Percentiles rank a stretch among this genome's conserved stretches.
phyloP scores from a whole-genome alignment of 768 basidiomycete species.

The Lactarius pseudohatsudake region DNA sequence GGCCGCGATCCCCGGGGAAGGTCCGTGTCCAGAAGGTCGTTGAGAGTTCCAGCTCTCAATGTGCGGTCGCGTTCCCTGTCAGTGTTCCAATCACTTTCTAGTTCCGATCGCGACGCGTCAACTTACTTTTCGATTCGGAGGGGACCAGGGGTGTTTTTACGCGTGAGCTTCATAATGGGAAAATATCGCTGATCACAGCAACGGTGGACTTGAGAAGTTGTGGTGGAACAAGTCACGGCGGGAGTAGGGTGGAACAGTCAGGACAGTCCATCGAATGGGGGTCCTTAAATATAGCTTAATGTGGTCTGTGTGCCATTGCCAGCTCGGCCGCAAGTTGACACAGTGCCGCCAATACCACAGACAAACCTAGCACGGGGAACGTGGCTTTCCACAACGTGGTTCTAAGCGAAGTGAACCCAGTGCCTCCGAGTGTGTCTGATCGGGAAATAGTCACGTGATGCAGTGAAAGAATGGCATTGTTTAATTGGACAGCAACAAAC shows the following conservation, averaged over 20 bases:
- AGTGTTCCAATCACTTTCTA: background rate
- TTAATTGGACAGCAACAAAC: background rate
- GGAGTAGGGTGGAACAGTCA: background rate
- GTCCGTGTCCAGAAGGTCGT: background rate
- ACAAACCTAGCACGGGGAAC: background rate
- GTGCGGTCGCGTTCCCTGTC: slow-evolving; percentile 12
- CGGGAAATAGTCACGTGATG: background rate
- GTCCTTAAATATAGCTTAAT: slow-evolving; percentile 7
- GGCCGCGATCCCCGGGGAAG: slow-evolving; percentile 8
- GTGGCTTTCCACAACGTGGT: background rate
- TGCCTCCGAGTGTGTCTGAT: slow-evolving; percentile 2
- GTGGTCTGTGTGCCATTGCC: slow-evolving; percentile 1
- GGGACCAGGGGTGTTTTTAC: background rate
- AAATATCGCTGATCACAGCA: background rate
- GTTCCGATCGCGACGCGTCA: background rate
- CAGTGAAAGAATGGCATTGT: background rate
- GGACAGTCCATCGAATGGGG: background rate
- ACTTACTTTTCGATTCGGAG: slow-evolving; percentile 13
- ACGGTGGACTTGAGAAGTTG: background rate
- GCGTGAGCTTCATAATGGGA: slow-evolving; percentile 6
- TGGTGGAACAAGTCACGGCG: background rate
- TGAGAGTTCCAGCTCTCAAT: slow-evolving; percentile 20
- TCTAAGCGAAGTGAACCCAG: background rate
- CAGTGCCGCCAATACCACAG: slow-evolving; percentile 7
- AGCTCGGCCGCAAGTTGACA: background rate